phyloP scores from a whole-genome alignment of 2,329 filamentous ascomycete genomes.

The Fusarium sp. region DNA sequence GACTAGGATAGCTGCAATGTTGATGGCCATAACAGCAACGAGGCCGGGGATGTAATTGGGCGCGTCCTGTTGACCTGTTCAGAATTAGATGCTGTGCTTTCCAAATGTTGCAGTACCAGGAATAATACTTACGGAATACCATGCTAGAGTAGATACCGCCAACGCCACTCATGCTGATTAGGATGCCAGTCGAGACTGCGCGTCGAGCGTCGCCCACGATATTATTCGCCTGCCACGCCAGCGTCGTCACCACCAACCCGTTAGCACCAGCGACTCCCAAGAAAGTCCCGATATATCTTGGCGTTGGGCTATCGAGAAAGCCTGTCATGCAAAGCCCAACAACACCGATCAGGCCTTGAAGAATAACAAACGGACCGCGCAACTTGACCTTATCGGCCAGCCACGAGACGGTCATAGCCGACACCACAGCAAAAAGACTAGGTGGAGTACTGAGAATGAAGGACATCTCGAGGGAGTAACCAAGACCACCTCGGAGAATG shows the following conservation, averaged over 20 bases:
- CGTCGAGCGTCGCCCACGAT: constrained; percentile 32
- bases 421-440: constrained; percentile 15
- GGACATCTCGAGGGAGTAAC: constrained; percentile 27
- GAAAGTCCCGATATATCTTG: constrained; percentile 34
- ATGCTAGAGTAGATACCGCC: constrained; percentile 39
- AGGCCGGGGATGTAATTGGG: constrained; percentile 32
- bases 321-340: constrained; percentile 37
- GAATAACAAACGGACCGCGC: constrained; percentile 31
- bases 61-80: constrained; percentile 27
- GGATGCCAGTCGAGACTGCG: constrained; percentile 30
- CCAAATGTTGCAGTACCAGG: rapidly evolving
- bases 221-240: constrained; percentile 39
- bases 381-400: constrained; percentile 26
- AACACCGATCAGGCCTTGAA: constrained; percentile 33
- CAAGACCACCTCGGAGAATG: constrained; percentile 26
- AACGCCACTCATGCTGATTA: constrained; percentile 35
- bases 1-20: constrained; percentile 18
- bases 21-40: constrained; percentile 32
- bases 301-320: constrained; percentile 12
- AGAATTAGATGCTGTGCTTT: rapidly evolving
- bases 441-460: constrained; percentile 29
- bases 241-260: constrained; percentile 13
- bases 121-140: constrained; percentile 31
- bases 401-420: constrained; percentile 37
- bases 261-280: constrained; percentile 30